phyloP scores from a whole-genome alignment of 2,329 filamentous ascomycete genomes.

The Lasiodiplodia hormozganensis region DNA sequence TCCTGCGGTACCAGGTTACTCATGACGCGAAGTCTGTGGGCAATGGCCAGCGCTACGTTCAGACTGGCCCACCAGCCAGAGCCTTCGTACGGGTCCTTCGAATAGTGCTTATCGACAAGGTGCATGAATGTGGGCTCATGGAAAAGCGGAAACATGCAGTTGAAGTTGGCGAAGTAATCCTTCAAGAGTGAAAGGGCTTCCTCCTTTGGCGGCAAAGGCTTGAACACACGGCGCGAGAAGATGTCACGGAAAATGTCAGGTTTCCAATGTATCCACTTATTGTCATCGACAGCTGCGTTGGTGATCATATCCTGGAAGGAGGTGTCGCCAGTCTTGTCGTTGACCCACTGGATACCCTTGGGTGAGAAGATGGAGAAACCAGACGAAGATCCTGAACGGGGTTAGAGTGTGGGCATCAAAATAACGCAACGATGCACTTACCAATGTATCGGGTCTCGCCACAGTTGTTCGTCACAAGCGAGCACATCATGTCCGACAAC shows the following conservation, averaged over 20 bases:
- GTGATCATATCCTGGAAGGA: slow-evolving; percentile 97
- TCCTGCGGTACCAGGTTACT: slow-evolving; percentile 89
- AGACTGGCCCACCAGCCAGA: slow-evolving; percentile 99
- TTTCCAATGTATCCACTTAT: slow-evolving; percentile 98
- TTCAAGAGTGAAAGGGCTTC: slow-evolving; percentile 87
- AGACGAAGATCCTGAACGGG: slow-evolving; percentile 79
- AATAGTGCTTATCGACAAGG: slow-evolving; percentile 92
- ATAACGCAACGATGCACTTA: slow-evolving; percentile 46
- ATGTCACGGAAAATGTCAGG: slow-evolving; percentile 96
- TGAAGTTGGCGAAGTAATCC: slow-evolving; percentile 98
- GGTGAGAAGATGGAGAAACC: slow-evolving; percentile 99
- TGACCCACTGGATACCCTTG: slow-evolving; percentile 98
- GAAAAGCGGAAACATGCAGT: slow-evolving; percentile 97
- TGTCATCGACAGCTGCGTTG: slow-evolving; percentile 83
- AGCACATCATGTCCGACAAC: slow-evolving; percentile 98
- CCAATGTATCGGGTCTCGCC: slow-evolving; percentile 97
- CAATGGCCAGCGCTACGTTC: slow-evolving; percentile 92
- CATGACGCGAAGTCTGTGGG: slow-evolving; percentile 91
- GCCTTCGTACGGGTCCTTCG: slow-evolving; percentile 87
- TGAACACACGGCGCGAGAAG: slow-evolving; percentile 84
- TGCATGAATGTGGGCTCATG: slow-evolving; percentile 99
- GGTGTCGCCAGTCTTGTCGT: slow-evolving; percentile 93
- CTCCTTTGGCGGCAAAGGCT: slow-evolving; percentile 80
- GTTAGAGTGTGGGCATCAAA: slow-evolving; percentile 13
- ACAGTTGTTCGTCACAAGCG: slow-evolving; percentile 89